These are phyloP conservation scores for Termitomyces sp. DNA, from an alignment of 768 basidiomycete species.

Conservation along the genomic window DNA sequence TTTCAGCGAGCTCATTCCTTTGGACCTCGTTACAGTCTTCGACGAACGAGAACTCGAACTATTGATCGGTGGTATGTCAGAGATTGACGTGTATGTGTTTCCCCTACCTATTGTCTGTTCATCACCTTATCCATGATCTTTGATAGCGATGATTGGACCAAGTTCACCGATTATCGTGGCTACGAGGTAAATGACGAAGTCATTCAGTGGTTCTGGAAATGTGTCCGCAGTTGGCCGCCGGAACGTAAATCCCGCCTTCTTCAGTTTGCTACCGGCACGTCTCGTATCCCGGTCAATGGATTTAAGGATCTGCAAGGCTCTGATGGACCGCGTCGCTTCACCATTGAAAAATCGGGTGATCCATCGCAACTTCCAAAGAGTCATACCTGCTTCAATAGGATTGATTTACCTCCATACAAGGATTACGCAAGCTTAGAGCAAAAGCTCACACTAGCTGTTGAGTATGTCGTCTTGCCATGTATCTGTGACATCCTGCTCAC, in stretches of 20 bases:
- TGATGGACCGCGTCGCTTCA: slow-evolving; percentile 94
- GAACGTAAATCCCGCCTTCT: slow-evolving; percentile 95
- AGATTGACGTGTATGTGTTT: slow-evolving; percentile 90
- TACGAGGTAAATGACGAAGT: slow-evolving; percentile 94
- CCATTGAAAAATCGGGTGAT: slow-evolving; percentile 98
- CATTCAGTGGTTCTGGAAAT: slow-evolving; percentile 99
- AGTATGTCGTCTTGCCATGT: slow-evolving; percentile 49
- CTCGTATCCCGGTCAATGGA: slow-evolving; percentile 95
- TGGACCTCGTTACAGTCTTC: slow-evolving; percentile 96
- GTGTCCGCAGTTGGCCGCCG: slow-evolving; percentile 94
- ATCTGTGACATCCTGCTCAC: slow-evolving; percentile 12
- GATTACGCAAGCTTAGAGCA: slow-evolving; percentile 93
- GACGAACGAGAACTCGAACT: slow-evolving; percentile 97
- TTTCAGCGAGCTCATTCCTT: slow-evolving; percentile 98
- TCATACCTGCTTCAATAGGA: slow-evolving; percentile 93
- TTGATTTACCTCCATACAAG: slow-evolving; percentile 97
- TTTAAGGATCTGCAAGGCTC: slow-evolving; percentile 99
- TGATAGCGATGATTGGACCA: slow-evolving; percentile 91
- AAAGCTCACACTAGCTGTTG: slow-evolving; percentile 90
- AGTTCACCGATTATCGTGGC: slow-evolving; percentile 98
- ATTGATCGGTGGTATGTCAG: slow-evolving; percentile 98
- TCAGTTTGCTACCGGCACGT: slow-evolving; percentile 97
- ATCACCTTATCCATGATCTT: background rate
- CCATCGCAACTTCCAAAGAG: slow-evolving; percentile 95
- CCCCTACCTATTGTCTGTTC: background rate